Evolutionary conservation across 1,139 yeast genomes (phyloP).

Genomic region (Scheffersomyces illinoinensis): DNA sequence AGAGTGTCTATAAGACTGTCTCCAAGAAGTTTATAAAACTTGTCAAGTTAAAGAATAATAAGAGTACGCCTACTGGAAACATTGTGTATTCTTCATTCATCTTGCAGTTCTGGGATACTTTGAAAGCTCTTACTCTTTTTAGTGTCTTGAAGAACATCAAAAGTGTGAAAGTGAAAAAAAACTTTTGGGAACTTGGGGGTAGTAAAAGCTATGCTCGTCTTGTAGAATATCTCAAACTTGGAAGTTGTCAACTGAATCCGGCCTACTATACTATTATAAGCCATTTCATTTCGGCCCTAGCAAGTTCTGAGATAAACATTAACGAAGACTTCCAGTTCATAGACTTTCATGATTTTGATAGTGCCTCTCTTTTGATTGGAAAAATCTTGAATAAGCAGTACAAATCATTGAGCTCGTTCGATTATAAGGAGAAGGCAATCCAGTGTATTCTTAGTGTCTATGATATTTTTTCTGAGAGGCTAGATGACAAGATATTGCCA

Average conservation of each 20-base stretch:
- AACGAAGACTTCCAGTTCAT: constrained; percentile 18
- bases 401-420: constrained; percentile 13
- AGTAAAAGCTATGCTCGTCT: constrained; percentile 41
- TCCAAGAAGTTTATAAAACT: constrained; percentile 54
- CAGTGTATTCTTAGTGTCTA: constrained; percentile 19
- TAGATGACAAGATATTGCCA: neutral
- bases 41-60: constrained; percentile 39
- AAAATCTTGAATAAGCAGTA: constrained; percentile 20
- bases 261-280: constrained; percentile 40
- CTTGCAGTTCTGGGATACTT: constrained; percentile 49
- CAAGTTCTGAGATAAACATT: constrained; percentile 6
- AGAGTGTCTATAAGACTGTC: constrained; percentile 41
- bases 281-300: constrained; percentile 22
- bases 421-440: constrained; percentile 20
- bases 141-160: constrained; percentile 7
- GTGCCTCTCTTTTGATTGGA: constrained; percentile 18
- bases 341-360: constrained; percentile 16
- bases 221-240: constrained; percentile 46
- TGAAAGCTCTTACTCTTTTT: constrained; percentile 42
- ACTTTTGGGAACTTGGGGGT: constrained; percentile 56
- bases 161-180: constrained; percentile 33
- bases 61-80: constrained; percentile 25
- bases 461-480: constrained; percentile 9
- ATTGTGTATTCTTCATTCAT: constrained; percentile 46
- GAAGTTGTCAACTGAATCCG: constrained; percentile 55